Conservation (phyloP, 2,329 filamentous ascomycete species). For the Aspergillus felis region DNA sequence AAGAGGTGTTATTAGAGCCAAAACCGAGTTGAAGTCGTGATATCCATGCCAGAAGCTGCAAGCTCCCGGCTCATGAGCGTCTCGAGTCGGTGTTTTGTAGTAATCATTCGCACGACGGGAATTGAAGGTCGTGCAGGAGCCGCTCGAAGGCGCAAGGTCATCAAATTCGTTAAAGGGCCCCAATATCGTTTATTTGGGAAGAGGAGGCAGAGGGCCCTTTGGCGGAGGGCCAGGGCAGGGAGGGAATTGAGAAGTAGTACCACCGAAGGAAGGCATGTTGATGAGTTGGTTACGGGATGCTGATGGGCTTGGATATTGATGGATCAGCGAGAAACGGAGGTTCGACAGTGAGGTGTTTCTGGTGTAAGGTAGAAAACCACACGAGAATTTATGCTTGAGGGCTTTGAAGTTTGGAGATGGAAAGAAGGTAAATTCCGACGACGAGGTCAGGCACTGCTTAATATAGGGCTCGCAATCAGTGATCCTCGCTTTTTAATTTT, state of each 20-base stretch:
- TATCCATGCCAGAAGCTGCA: conserved; percentile 26
- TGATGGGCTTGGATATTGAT: conserved; percentile 4
- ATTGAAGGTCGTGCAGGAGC: conserved; percentile 20
- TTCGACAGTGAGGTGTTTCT: conserved; percentile 4
- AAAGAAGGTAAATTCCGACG: conserved; percentile 5
- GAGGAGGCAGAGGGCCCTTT: conserved; percentile 37
- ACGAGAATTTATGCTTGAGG: neutral
- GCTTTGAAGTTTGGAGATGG: conserved; percentile 4
- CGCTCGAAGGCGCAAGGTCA: conserved; percentile 25
- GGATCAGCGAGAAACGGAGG: neutral
- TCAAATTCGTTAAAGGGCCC: conserved; percentile 28
- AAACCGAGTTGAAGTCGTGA: conserved; percentile 27
- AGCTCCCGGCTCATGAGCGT: conserved; percentile 16
- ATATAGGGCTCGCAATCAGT: conserved; percentile 13
- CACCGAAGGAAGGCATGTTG: conserved; percentile 36
- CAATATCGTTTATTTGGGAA: conserved; percentile 32
- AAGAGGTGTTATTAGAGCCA: conserved; percentile 2
- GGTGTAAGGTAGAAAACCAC: neutral
- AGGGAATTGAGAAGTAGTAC: conserved; percentile 33
- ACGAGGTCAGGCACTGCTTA: conserved; percentile 16
- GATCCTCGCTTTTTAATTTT: neutral
- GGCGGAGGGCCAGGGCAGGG: conserved; percentile 38
- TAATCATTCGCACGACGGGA: conserved; percentile 2
- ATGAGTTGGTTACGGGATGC: conserved; percentile 2
- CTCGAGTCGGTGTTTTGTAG: conserved; percentile 12